phyloP scores from a whole-genome alignment of 2,329 filamentous ascomycete species.

The Alternaria metachromatica region DNA sequence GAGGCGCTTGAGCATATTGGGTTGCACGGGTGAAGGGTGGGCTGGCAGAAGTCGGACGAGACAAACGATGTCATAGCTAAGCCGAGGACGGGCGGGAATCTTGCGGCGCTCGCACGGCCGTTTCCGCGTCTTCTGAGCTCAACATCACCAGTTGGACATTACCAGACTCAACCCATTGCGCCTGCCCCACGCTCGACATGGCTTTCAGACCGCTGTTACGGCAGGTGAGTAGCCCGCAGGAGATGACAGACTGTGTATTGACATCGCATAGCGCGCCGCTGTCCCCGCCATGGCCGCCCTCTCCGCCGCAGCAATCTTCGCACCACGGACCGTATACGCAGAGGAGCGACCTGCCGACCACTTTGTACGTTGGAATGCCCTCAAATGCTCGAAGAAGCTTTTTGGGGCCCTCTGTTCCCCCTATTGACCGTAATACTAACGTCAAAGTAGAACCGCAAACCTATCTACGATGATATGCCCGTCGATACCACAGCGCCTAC shows the following conservation, averaged over 20 bases:
- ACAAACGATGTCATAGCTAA: slow-evolving; percentile 24
- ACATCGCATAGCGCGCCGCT: slow-evolving; percentile 54
- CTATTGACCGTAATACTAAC: not conserved
- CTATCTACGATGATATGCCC: slow-evolving; percentile 77
- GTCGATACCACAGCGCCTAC: slow-evolving; percentile 49
- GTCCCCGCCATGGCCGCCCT: slow-evolving; percentile 55
- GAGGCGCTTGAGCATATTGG: slow-evolving; percentile 52
- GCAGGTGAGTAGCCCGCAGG: slow-evolving; percentile 52
- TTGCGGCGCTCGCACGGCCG: slow-evolving; percentile 14
- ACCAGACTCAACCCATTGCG: slow-evolving; percentile 43
- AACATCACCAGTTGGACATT: slow-evolving; percentile 26
- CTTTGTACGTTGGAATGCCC: slow-evolving; percentile 19
- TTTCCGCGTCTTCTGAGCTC: slow-evolving; percentile 22
- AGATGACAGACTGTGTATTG: not conserved
- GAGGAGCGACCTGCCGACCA: slow-evolving; percentile 49
- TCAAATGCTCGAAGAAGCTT: no score
- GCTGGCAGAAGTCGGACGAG: not conserved
- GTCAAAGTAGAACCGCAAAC: slow-evolving; percentile 52
- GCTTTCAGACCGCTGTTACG: slow-evolving; percentile 61
- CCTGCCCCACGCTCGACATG: slow-evolving; percentile 51
- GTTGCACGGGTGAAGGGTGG: slow-evolving; percentile 10
- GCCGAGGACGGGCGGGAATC: slow-evolving; percentile 20
- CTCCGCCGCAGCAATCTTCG: slow-evolving; percentile 55
- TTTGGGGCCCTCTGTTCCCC: not conserved
- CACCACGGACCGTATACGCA: slow-evolving; percentile 56